A percentile compares a stretch with the other conserved stretches of the same genome.
These are phyloP conservation scores for Colletotrichum lini DNA, from an alignment of 2,329 filamentous ascomycete genomes.

Conservation along the genomic window DNA sequence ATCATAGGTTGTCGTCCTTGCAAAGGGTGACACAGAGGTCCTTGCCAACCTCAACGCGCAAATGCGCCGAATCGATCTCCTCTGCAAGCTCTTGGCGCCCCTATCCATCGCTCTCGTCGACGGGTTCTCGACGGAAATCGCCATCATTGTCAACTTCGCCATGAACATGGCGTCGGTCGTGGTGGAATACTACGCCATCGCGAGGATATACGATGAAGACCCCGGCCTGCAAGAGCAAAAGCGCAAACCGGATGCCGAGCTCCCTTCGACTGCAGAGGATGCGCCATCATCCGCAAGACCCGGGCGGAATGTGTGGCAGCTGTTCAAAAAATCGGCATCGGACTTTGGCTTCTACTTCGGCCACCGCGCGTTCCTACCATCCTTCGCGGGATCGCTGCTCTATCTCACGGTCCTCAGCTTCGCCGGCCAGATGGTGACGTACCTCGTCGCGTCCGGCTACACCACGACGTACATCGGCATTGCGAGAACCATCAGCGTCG, in stretches of 20 bases:
- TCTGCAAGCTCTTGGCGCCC: constrained; percentile 72
- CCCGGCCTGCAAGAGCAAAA: constrained; percentile 48
- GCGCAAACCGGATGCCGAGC: not conserved
- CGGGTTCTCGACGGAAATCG: constrained; percentile 60
- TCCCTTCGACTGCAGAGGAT: not conserved
- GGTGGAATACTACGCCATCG: constrained; percentile 68
- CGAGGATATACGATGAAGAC: constrained; percentile 48
- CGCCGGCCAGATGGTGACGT: constrained; percentile 70
- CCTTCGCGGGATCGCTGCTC: constrained; percentile 66
- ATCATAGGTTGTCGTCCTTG: constrained; percentile 58
- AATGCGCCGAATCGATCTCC: constrained; percentile 75
- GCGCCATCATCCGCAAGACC: too few species aligned
- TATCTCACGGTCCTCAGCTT: constrained; percentile 70
- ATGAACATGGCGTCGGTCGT: constrained; percentile 65
- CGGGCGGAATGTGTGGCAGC: not conserved
- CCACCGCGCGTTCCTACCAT: constrained; percentile 68
- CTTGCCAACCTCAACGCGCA: constrained; percentile 64
- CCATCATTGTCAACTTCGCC: constrained; percentile 63
- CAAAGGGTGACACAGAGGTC: constrained; percentile 22
- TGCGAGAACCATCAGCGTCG: constrained; percentile 61
- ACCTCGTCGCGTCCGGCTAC: constrained; percentile 64
- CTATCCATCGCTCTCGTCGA: constrained; percentile 69
- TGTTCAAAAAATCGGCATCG: constrained; percentile 19
- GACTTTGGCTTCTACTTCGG: constrained; percentile 58
- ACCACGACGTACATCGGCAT: constrained; percentile 61